Evolutionary conservation across 345 rosid species (phyloP).

Genomic region (Aegle marmelos): DNA sequence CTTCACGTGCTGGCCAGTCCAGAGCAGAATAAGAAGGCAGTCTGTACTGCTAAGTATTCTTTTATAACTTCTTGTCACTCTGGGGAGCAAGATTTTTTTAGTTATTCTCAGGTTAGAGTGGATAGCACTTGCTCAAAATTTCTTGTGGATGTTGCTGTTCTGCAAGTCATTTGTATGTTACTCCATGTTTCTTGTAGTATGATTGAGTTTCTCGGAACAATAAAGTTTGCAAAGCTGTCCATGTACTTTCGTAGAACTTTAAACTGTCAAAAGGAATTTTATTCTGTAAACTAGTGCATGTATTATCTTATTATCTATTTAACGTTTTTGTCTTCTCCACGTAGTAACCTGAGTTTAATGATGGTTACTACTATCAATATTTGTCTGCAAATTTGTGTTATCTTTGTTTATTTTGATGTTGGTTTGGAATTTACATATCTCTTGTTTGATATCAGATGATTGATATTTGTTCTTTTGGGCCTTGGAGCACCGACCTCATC

Average conservation of each 20-base stretch:
- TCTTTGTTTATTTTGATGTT: not conserved
- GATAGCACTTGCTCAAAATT: constrained; percentile 15
- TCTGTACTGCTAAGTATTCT: constrained; percentile 21
- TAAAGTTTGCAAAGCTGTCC: constrained; percentile 24
- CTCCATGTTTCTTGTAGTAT: constrained; percentile 21
- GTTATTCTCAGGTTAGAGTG: constrained; percentile 9
- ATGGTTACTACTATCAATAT: not conserved
- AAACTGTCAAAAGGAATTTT: constrained; percentile 10
- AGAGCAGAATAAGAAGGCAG: constrained; percentile 61
- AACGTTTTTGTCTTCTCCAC: not conserved
- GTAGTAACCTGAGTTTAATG: not conserved
- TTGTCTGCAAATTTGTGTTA: not conserved
- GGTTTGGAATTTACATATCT: not conserved
- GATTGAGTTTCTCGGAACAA: constrained; percentile 19
- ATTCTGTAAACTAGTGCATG: constrained; percentile 10
- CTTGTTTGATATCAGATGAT: not conserved
- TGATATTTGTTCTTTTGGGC: not conserved
- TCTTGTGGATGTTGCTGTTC: constrained; percentile 17
- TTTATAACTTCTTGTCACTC: constrained; percentile 8
- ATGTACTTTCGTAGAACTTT: constrained; percentile 16
- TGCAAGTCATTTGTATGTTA: constrained; percentile 20
- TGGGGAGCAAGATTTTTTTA: constrained; percentile 1
- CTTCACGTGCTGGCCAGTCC: constrained; percentile 93
- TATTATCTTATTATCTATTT: constrained; percentile 9
- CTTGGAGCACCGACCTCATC: not conserved